phyloP scores from a whole-genome alignment of 768 basidiomycete genomes.

The Pleurotus platypus region DNA sequence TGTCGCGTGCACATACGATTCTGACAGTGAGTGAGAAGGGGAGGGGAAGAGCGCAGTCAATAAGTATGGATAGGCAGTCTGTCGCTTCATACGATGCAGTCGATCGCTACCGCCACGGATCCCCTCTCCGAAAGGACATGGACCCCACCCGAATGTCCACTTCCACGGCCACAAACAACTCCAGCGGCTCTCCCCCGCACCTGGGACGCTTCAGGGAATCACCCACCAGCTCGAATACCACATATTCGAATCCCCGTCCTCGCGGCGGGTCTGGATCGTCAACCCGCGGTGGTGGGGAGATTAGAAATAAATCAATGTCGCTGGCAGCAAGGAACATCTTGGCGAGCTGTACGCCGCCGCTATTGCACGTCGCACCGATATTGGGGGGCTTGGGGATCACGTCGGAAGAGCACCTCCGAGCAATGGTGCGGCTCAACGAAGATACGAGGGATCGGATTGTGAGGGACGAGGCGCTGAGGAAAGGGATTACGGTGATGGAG shows the following conservation, averaged over 20 bases:
- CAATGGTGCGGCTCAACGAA: conserved; percentile 57
- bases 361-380: conserved; percentile 58
- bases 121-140: neutral
- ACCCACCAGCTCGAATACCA: neutral
- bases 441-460: conserved; percentile 68
- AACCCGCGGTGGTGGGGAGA: neutral
- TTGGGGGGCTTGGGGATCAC: conserved; percentile 57
- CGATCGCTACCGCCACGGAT: neutral
- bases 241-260: neutral
- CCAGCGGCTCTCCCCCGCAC: neutral
- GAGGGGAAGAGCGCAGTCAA: neutral
- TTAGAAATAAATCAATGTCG: neutral
- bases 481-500: conserved; percentile 70
- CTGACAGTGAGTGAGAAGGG: neutral
- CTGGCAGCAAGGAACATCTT: conserved; percentile 33
- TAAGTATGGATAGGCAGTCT: neutral
- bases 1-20: neutral
- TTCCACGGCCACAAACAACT: neutral
- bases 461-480: conserved; percentile 63
- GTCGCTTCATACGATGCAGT: neutral
- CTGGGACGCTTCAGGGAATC: neutral
- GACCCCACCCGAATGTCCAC: neutral
- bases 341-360: conserved; percentile 59
- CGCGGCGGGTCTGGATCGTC: neutral
- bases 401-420: conserved; percentile 57